These are phyloP conservation scores for Paramecium biaurelia DNA, from an alignment of 73 alveolate species.

Conservation along the genomic window DNA sequence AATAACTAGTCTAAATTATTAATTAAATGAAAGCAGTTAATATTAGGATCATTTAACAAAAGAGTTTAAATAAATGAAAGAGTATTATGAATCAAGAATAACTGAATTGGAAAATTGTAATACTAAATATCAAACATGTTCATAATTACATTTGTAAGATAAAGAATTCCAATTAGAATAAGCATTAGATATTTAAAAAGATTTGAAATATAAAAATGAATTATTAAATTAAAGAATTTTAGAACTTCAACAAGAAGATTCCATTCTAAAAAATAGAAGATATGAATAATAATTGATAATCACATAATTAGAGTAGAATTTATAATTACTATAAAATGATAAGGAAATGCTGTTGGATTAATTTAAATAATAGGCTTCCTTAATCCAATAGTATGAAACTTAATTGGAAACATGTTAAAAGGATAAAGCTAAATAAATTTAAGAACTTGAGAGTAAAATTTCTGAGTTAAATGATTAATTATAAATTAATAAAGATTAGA, in stretches of 20 bases:
- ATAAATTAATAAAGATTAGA: neutral
- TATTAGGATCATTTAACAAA: neutral
- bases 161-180: neutral
- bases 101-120: neutral
- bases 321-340: neutral
- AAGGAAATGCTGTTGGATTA: neutral
- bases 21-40: neutral
- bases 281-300: constrained; percentile 4
- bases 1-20: neutral
- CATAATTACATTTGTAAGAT: neutral
- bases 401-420: neutral
- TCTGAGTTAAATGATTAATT: neutral
- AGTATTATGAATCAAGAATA: neutral
- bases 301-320: neutral
- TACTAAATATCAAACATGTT: neutral
- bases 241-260: neutral
- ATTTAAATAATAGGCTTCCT: neutral
- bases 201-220: neutral
- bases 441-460: neutral
- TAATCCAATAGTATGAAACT: neutral
- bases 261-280: neutral
- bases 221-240: neutral
- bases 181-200: neutral
- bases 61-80: neutral
- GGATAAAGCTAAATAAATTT: neutral